These are phyloP conservation scores for Kodamaea kakaduensis DNA, from an alignment of 805 yeast genomes.

Conservation along the genomic window DNA sequence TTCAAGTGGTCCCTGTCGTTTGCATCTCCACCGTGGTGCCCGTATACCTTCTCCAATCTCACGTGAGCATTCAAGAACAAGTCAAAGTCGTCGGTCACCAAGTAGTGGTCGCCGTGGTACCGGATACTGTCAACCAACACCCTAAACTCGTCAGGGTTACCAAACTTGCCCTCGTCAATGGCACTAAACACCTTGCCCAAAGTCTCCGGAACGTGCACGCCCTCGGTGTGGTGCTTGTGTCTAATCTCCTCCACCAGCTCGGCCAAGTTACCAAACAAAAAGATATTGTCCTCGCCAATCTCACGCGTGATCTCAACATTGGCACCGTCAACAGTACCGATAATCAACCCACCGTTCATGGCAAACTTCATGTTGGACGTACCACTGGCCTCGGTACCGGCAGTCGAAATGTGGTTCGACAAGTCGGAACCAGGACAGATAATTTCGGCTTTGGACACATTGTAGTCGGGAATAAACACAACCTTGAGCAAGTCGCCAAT, in stretches of 20 bases:
- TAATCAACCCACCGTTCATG: conserved; percentile 86
- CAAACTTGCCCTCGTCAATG: conserved; percentile 68
- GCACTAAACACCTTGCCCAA: conserved; percentile 60
- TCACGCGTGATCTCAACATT: conserved; percentile 93
- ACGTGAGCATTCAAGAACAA: conserved; percentile 79
- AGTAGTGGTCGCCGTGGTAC: conserved; percentile 77
- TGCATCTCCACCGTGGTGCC: conserved; percentile 40
- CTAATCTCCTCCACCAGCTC: conserved; percentile 87
- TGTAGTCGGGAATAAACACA: conserved; percentile 86
- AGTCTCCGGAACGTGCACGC: conserved; percentile 54
- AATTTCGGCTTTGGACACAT: conserved; percentile 90
- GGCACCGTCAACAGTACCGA: conserved; percentile 97
- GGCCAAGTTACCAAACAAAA: conserved; percentile 84
- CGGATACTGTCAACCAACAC: conserved; percentile 66
- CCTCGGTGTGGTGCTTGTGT: conserved; percentile 63
- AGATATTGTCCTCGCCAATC: conserved; percentile 89
- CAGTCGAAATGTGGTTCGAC: conserved; percentile 92
- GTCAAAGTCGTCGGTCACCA: conserved; percentile 87
- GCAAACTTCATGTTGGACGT: conserved; percentile 96
- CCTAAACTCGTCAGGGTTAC: conserved; percentile 62
- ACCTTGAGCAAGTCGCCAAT: conserved; percentile 77
- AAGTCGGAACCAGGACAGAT: conserved; percentile 87
- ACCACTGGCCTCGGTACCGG: conserved; percentile 96
- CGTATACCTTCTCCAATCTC: conserved; percentile 68
- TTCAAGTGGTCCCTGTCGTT: conserved; percentile 48